Base-by-base conservation (phyloP, 257 asterid genomes). In the Anisodus acutangulus region DNA sequence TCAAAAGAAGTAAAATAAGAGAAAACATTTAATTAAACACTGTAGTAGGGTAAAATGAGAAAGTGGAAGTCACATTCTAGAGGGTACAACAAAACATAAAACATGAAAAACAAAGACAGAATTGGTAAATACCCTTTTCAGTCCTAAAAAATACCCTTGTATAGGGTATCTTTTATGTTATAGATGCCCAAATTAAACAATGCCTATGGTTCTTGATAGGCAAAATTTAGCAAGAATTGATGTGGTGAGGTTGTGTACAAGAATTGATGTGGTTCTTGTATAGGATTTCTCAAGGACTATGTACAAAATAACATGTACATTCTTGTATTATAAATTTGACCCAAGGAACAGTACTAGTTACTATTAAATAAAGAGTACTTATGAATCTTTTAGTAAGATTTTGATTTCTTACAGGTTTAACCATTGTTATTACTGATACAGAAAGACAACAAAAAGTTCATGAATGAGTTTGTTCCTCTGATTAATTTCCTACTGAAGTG, bases 321-420 rank as follows among this genome's bases (percentile, higher is more conserved):
- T 47, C 8, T 74, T 74, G 81, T 51, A 51, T 49, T 26, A 10
- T 53, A 47, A 3, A 31, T 76, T 76, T 53, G 81, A 76, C 81
- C 81, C 47, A 8, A 76, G n/a, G n/a, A 53, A 76, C 13, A 51
- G 47, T 13, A 12, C 22, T 51, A 49, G 71, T 64, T 19, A 9
- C 2, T 0, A 2, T 2, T 2, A 6, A 2, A 5, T 6, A 1
- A n/a, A n/a, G 12, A 70, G 26, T 11, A 47, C 63, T 11, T 22
- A 9, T 70, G 62, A 76, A 22, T 49, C 19, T 22, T 72, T 47
- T 11, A 19, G 80, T 72, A 72, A 1, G 43, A 74, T 74, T 74
- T 76, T 76, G 26, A 76, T 76, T 51, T 51, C 45, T 76, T 53
- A 12, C 43, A 26, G 19, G 4, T 45, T 71, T 71, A 76, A 68